Conservation (phyloP, 768 basidiomycete genomes). For the Hirschioporus abietinus region DNA sequence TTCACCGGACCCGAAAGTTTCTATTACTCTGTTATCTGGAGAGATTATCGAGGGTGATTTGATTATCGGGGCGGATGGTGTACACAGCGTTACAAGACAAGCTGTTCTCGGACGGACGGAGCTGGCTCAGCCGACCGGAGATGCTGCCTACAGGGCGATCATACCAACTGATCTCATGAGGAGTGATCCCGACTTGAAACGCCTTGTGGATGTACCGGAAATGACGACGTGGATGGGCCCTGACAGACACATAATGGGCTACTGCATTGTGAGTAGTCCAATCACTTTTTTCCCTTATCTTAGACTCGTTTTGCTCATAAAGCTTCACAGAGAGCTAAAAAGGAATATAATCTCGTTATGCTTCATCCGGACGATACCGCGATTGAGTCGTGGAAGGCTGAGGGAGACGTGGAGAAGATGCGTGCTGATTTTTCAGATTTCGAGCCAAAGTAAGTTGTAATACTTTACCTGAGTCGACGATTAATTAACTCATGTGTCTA, state of each 20-base stretch:
- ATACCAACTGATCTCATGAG: slow-evolving; percentile 12
- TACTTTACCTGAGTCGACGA: not conserved
- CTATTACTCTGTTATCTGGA: slow-evolving; percentile 27
- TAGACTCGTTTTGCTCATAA: not conserved
- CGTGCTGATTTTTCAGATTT: slow-evolving; percentile 22
- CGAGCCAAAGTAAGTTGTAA: slow-evolving; percentile 17
- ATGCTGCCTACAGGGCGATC: slow-evolving; percentile 20
- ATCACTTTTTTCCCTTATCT: not conserved
- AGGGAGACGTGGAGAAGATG: slow-evolving; percentile 22
- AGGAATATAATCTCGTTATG: slow-evolving; percentile 16
- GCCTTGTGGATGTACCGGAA: slow-evolving; percentile 17
- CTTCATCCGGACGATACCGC: slow-evolving; percentile 14
- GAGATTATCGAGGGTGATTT: slow-evolving; percentile 32
- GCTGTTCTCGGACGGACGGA: slow-evolving; percentile 17
- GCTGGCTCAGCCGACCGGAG: slow-evolving; percentile 16
- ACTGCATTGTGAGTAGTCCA: slow-evolving; percentile 10
- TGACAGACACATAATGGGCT: slow-evolving; percentile 12
- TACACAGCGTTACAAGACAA: slow-evolving; percentile 16
- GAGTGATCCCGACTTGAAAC: slow-evolving; percentile 15
- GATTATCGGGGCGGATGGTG: slow-evolving; percentile 31
- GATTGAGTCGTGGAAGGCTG: slow-evolving; percentile 19
- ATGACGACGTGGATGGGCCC: slow-evolving; percentile 21
- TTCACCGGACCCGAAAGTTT: slow-evolving; percentile 22
- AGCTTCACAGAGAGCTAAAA: slow-evolving; percentile 15
- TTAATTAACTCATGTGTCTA: not conserved